These are phyloP conservation scores for Epichloe sibirici DNA, from an alignment of 2,329 filamentous ascomycete species.

Conservation along the genomic window DNA sequence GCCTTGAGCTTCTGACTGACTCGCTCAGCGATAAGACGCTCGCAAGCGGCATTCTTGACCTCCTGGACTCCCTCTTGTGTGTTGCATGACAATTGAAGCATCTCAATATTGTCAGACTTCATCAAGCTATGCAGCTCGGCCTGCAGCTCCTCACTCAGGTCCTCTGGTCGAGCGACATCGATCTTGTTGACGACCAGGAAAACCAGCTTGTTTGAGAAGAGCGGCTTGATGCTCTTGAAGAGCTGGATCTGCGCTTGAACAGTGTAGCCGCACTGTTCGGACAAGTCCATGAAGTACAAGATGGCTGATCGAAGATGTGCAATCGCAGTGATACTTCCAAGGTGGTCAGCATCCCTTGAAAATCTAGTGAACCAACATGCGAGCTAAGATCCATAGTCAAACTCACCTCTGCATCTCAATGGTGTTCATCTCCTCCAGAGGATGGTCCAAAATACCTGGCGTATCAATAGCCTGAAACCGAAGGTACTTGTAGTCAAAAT, in stretches of 20 bases:
- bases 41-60: constrained; percentile 90
- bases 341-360: not conserved
- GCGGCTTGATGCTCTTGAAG: constrained; percentile 90
- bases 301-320: constrained; percentile 92
- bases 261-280: constrained; percentile 91
- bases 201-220: constrained; percentile 95
- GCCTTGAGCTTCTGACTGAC: constrained; percentile 95
- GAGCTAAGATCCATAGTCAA: not conserved
- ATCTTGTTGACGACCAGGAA: constrained; percentile 99
- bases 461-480: constrained; percentile 76
- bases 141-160: constrained; percentile 69
- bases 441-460: constrained; percentile 94
- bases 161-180: constrained; percentile 77
- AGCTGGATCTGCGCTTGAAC: constrained; percentile 86
- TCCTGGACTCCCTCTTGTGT: constrained; percentile 89
- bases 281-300: constrained; percentile 96
- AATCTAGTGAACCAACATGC: not conserved
- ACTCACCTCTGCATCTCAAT: constrained; percentile 78
- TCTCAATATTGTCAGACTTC: constrained; percentile 80
- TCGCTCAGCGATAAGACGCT: constrained; percentile 81
- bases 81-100: constrained; percentile 88
- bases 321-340: constrained; percentile 76
- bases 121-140: constrained; percentile 67
- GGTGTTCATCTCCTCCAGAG: constrained; percentile 98
- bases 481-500: constrained; percentile 80